Base-by-base conservation (phyloP, 2,329 filamentous ascomycete genomes). In the Orbilia javanica region DNA sequence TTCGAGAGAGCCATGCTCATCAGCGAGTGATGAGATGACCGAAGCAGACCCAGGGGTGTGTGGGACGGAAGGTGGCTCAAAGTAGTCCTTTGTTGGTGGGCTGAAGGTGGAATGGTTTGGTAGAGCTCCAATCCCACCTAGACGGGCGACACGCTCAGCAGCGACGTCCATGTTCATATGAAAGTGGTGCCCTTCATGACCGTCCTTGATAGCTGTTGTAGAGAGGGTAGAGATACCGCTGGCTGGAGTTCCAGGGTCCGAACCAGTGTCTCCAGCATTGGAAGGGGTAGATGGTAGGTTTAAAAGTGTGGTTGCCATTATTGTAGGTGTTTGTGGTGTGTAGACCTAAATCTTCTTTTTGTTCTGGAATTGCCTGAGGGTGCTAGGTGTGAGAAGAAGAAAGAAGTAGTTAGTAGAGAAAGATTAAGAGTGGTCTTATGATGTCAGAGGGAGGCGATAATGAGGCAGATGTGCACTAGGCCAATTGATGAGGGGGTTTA, bases 171-270 rank as follows among this genome's bases (percentile, higher is more conserved):
- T 31, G 39, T 79, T 78, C 42, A 55, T 34, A 63, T 70, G 76
- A 3, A 74, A 76, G 6, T 80, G 81, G 42, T 66, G 69, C 42
- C 81, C 81, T 64, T 81, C 80, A 67, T 82, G 81, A 18, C 81
- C 81, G 64, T 82, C 81, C 68, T 82, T 82, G 80, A 82, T 82
- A n/a, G 81, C 81, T 42, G 81, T 80, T 2, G 81, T 82, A 22
- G 74, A 78, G 63, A 78, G 74, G 22, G 74, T 78, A 42, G 81
- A 82, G 65, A 82, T 81, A 29, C 81, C 80, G 10, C 81, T 81
- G 78, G 80, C 80, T 42, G 81, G 81, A 20, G 81, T 81, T 7
- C 79, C 78, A 1, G 81, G 81, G 18, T 74, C 75, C 34, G 80
- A 81, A 2, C 46, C 55, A 29, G 46, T 68, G 46, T 60, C 66